Evolutionary conservation across 176 grass and related monocot genomes (phyloP).

Genomic region (Tuctoria greenei): DNA sequence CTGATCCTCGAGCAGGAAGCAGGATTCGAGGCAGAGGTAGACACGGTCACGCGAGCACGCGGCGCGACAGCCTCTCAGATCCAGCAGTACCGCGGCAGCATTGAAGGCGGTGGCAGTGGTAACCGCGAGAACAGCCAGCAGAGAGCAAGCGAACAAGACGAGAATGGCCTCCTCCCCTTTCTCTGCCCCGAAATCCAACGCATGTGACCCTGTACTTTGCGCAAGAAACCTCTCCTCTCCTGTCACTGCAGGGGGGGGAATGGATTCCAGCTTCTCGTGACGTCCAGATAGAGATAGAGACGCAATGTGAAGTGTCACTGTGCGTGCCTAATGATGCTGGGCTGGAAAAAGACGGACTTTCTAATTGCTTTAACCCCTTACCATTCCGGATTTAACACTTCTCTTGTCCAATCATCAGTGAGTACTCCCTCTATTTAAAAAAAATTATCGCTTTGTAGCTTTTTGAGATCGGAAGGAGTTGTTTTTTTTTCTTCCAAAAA

Average conservation of each 20-base stretch:
- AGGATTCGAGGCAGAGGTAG: background rate
- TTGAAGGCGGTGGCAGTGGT: slow-evolving; percentile 32
- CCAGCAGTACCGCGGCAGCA: slow-evolving; percentile 48
- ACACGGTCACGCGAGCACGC: too few species aligned
- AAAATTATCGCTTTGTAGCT: too few species aligned
- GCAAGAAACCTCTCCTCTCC: slow-evolving; percentile 10
- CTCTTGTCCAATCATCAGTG: background rate
- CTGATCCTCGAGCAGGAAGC: background rate
- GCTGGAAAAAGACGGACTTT: background rate
- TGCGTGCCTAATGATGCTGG: background rate
- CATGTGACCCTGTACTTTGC: slow-evolving; percentile 33
- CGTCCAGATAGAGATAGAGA: background rate
- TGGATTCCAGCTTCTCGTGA: slow-evolving; percentile 1
- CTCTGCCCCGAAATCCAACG: slow-evolving; percentile 7
- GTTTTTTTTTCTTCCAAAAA: background rate
- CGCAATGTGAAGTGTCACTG: background rate
- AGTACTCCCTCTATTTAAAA: too few species aligned
- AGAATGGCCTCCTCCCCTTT: background rate
- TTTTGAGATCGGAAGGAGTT: too few species aligned
- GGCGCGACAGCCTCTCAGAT: slow-evolving; percentile 28
- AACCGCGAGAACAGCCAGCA: slow-evolving; percentile 37
- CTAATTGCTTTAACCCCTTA: background rate
- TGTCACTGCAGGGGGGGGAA: background rate
- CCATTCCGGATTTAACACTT: background rate
- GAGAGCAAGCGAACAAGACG: slow-evolving; percentile 3